These are phyloP conservation scores for Nakazawaea pomicola DNA, from an alignment of 805 yeast species.

Conservation along the genomic window DNA sequence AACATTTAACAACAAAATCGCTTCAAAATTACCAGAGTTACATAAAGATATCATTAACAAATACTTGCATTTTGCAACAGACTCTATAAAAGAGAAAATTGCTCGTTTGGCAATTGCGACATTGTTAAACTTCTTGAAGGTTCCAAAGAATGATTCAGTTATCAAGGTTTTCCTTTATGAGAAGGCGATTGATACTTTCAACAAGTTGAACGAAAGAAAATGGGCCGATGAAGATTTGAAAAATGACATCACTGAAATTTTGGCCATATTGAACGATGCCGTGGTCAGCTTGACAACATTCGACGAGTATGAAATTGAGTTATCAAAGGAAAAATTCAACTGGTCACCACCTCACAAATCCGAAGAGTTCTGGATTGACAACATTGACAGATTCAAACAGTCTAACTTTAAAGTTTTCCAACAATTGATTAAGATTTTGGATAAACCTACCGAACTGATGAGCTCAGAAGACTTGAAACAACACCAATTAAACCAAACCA, in stretches of 20 bases:
- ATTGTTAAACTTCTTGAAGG: constrained; percentile 52
- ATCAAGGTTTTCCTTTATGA: constrained; percentile 67
- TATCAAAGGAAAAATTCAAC: constrained; percentile 68
- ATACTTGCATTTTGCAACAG: constrained; percentile 57
- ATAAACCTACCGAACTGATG: constrained; percentile 23
- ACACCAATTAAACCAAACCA: constrained; percentile 40
- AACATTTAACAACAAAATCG: constrained; percentile 60
- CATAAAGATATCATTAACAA: constrained; percentile 51
- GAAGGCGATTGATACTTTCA: constrained; percentile 66
- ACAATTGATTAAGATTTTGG: constrained; percentile 51
- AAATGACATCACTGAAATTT: constrained; percentile 57
- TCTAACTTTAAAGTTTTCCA: constrained; percentile 70
- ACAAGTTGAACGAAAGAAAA: constrained; percentile 74
- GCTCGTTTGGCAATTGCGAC: constrained; percentile 79
- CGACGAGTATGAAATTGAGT: constrained; percentile 86
- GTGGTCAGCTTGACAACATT: constrained; percentile 81
- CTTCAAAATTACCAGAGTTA: constrained; percentile 40
- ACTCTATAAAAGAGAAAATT: constrained; percentile 88
- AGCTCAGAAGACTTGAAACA: constrained; percentile 18
- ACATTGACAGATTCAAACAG: constrained; percentile 69
- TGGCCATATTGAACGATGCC: constrained; percentile 60
- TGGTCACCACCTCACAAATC: constrained; percentile 94
- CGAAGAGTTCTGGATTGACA: constrained; percentile 86
- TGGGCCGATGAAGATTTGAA: constrained; percentile 93
- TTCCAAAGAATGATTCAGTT: constrained; percentile 36